Conservation (phyloP, 73 alveolate species). For the Paramecium caudatum region DNA sequence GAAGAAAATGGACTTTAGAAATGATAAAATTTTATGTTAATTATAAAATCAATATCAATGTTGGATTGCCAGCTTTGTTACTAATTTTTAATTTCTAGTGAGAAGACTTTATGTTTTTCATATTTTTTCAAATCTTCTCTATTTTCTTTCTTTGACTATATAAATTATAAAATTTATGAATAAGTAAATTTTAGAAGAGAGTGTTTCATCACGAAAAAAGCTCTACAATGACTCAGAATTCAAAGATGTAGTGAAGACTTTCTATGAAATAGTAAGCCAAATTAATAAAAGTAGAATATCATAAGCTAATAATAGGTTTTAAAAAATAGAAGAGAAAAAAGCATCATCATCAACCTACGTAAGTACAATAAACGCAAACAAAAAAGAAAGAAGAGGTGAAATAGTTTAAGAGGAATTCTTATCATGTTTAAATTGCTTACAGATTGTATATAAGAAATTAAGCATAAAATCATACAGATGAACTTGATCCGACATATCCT, state of each 20-base stretch:
- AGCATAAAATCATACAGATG: slow-evolving; percentile 20
- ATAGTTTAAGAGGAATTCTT: slow-evolving; percentile 50
- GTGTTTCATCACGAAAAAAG: slow-evolving; percentile 36
- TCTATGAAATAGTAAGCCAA: slow-evolving; percentile 38
- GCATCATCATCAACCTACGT: neutral
- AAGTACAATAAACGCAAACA: neutral
- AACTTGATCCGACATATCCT: slow-evolving; percentile 49
- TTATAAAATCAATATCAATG: neutral
- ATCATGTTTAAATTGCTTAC: slow-evolving; percentile 42
- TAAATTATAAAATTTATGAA: slow-evolving; percentile 25
- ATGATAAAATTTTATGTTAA: neutral
- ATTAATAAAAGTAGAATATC: slow-evolving; percentile 34
- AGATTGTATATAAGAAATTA: neutral
- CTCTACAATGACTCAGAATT: slow-evolving; percentile 59
- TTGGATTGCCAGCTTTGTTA: too few relatives aligned
- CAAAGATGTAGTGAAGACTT: slow-evolving; percentile 59
- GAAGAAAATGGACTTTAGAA: slow-evolving; percentile 44
- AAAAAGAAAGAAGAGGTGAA: slow-evolving; percentile 49
- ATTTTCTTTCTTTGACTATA: neutral
- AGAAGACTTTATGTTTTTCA: too few relatives aligned
- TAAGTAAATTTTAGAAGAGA: slow-evolving; percentile 1
- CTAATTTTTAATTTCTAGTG: too few relatives aligned
- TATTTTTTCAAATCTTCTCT: neutral
- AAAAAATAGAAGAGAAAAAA: slow-evolving; percentile 65
- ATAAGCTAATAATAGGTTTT: slow-evolving; percentile 18